These are phyloP conservation scores for Lachancea mirantina DNA, from an alignment of 805 yeast genomes.

Conservation along the genomic window DNA sequence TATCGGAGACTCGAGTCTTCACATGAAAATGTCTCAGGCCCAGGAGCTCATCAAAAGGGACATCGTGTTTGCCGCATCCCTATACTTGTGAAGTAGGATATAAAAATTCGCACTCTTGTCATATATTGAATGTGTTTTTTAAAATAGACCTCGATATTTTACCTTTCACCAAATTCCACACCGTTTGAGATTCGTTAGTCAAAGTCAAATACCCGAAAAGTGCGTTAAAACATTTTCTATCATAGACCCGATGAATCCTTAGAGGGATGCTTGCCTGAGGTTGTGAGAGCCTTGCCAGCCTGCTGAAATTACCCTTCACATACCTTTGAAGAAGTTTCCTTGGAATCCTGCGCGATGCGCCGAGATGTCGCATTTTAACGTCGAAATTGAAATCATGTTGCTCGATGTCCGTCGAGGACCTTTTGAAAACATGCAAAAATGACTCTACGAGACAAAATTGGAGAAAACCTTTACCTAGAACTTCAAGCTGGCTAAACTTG, in stretches of 20 bases:
- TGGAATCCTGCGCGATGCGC: constrained; percentile 11
- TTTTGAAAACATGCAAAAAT: constrained; percentile 14
- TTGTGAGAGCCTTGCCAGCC: constrained; percentile 15
- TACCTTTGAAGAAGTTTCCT: constrained; percentile 9
- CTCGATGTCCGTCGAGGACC: constrained; percentile 14
- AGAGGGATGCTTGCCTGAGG: constrained; percentile 17
- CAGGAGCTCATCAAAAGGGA: constrained; percentile 95
- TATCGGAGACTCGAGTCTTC: constrained; percentile 87
- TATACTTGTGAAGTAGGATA: constrained; percentile 51
- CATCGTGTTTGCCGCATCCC: constrained; percentile 93
- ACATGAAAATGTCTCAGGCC: constrained; percentile 82
- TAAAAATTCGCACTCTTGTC: no score
- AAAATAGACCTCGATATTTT: constrained; percentile 13
- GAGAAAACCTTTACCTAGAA: constrained; percentile 10
- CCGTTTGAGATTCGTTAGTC: constrained; percentile 14
- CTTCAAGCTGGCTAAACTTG: constrained; percentile 12
- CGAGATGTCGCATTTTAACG: constrained; percentile 13
- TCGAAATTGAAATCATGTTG: constrained; percentile 19
- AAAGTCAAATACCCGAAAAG: constrained; percentile 22
- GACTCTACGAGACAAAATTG: constrained; percentile 8
- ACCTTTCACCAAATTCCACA: constrained; percentile 16
- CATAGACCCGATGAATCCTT: constrained; percentile 16
- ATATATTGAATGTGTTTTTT: constrained; percentile 7
- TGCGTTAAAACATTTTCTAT: constrained; percentile 16
- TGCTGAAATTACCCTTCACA: constrained; percentile 6